Conservation (phyloP, 129 eudicot genomes). For the Ambrosia artemisiifolia region DNA sequence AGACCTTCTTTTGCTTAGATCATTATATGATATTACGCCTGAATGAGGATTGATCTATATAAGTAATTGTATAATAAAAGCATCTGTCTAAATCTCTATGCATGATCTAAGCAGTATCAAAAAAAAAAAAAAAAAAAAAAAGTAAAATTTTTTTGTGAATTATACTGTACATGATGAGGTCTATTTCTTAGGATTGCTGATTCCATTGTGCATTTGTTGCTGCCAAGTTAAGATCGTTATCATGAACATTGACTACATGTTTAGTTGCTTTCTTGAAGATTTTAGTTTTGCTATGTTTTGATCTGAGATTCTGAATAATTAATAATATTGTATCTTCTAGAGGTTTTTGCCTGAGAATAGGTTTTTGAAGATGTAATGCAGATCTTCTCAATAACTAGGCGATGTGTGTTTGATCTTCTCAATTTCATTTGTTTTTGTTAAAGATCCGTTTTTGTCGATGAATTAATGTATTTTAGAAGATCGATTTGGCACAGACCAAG, state of each 20-base stretch:
- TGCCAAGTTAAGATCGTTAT: constrained; percentile 2
- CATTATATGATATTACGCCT: background rate
- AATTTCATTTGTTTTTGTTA: background rate
- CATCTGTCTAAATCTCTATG: background rate
- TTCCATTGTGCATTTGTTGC: background rate
- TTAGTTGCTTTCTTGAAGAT: constrained; percentile 3
- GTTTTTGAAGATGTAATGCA: background rate
- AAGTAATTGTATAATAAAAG: background rate
- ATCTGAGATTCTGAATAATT: background rate
- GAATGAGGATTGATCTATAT: constrained; percentile 11
- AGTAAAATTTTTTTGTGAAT: too few relatives aligned
- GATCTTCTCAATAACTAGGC: background rate
- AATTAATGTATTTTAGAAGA: background rate
- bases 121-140: too few relatives aligned
- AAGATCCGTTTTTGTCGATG: background rate
- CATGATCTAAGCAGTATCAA: background rate
- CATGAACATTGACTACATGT: background rate
- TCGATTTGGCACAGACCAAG: background rate
- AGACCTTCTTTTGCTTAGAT: background rate
- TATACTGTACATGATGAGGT: background rate
- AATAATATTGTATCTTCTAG: background rate
- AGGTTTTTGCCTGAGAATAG: background rate
- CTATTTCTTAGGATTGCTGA: constrained; percentile 13
- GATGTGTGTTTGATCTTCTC: background rate
- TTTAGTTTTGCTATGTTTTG: background rate